Evolutionary conservation across 1,139 yeast species (phyloP).

Genomic region (Yarrowia galli): DNA sequence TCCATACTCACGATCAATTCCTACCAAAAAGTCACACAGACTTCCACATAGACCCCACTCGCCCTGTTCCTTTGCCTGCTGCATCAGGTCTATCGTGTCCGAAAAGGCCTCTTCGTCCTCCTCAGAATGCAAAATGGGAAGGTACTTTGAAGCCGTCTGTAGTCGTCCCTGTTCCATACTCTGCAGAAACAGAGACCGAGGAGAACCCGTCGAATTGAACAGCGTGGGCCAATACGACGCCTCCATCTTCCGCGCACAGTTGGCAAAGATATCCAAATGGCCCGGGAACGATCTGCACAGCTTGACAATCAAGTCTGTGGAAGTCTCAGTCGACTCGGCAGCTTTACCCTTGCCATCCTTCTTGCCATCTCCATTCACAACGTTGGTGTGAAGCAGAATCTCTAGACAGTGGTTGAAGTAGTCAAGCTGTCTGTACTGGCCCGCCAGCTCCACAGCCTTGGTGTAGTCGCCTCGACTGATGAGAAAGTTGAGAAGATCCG

Average conservation of each 20-base stretch:
- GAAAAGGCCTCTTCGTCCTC: slow-evolving; percentile 44
- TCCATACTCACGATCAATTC: slow-evolving; percentile 49
- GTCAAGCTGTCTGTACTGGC: slow-evolving; percentile 54
- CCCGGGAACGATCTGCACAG: slow-evolving; percentile 51
- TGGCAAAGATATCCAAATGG: slow-evolving; percentile 59
- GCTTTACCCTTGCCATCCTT: slow-evolving; percentile 39
- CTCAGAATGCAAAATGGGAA: slow-evolving; percentile 51
- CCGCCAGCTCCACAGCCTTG: slow-evolving; percentile 50
- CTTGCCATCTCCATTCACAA: slow-evolving; percentile 47
- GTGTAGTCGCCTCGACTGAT: slow-evolving; percentile 45
- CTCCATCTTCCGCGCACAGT: slow-evolving; percentile 72
- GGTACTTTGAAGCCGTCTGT: slow-evolving; percentile 54
- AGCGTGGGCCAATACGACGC: slow-evolving; percentile 65
- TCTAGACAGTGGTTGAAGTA: slow-evolving; percentile 60
- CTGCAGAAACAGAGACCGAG: slow-evolving; percentile 52
- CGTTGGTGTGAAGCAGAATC: slow-evolving; percentile 54
- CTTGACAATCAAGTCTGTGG: slow-evolving; percentile 44
- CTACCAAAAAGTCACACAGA: slow-evolving; percentile 52
- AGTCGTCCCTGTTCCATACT: slow-evolving; percentile 51
- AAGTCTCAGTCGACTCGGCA: slow-evolving; percentile 7
- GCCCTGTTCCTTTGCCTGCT: slow-evolving; percentile 49
- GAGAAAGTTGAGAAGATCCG: slow-evolving; percentile 50
- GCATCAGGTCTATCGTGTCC: slow-evolving; percentile 49
- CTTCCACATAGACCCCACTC: slow-evolving; percentile 54
- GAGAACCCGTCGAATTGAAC: slow-evolving; percentile 55